phyloP scores from a whole-genome alignment of 352 stramenopile species.

The Globisporangium heterothallicum region DNA sequence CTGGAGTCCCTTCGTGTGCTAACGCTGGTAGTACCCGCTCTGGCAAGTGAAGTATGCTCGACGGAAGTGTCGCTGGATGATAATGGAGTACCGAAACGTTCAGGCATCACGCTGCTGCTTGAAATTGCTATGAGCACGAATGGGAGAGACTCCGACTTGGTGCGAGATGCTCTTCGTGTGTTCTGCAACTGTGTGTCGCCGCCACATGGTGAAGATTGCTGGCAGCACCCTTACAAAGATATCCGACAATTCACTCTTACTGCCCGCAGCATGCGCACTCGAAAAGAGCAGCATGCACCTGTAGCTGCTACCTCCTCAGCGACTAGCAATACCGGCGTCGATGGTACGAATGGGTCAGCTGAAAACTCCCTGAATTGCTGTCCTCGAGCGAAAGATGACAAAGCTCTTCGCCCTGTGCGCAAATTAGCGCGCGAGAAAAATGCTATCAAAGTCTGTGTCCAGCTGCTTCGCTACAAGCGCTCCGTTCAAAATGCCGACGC shows the following conservation, averaged over 20 bases:
- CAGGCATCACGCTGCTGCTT: conserved; percentile 67
- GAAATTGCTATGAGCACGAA: conserved; percentile 77
- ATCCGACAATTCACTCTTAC: conserved; percentile 78
- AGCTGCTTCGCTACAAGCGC: conserved; percentile 82
- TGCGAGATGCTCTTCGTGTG: conserved; percentile 65
- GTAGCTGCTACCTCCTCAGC: not conserved
- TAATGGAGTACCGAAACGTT: conserved; percentile 24
- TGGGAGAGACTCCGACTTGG: conserved; percentile 60
- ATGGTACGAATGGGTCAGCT: conserved; percentile 1
- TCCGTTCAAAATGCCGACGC: conserved; percentile 84
- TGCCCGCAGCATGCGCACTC: conserved; percentile 57
- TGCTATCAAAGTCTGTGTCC: conserved; percentile 84
- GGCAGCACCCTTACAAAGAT: conserved; percentile 81
- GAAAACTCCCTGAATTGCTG: conserved; percentile 41
- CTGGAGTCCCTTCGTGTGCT: conserved; percentile 70
- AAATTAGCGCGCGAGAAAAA: conserved; percentile 75
- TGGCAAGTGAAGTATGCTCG: conserved; percentile 72
- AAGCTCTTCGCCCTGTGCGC: conserved; percentile 56
- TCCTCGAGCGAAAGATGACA: conserved; percentile 55
- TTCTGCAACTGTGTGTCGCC: conserved; percentile 84
- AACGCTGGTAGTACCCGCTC: conserved; percentile 61
- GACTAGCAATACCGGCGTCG: not conserved
- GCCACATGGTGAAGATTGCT: conserved; percentile 73
- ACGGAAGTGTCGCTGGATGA: conserved; percentile 64
- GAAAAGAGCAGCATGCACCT: conserved; percentile 20